Base-by-base conservation (phyloP, 1,139 yeast genomes). In the Geotrichum aggregatum region DNA sequence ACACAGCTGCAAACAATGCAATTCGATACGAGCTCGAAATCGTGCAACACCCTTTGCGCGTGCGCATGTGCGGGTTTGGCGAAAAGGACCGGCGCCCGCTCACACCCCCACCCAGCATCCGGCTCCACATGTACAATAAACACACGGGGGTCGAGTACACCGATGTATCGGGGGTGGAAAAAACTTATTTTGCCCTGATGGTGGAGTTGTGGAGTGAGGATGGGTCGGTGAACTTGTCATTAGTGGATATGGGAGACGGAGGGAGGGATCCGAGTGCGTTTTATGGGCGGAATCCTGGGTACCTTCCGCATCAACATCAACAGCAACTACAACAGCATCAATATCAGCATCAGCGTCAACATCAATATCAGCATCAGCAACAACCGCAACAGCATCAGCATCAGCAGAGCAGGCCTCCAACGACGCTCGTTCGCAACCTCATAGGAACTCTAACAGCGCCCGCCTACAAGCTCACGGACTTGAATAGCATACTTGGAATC, bases 31-130 rank as follows among this genome's bases (percentile, higher is more conserved):
- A 28, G 33, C 61, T 73, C 3, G 66, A 66, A 10, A 69, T 73
- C 16, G 68, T 63, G 21, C 77, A 73, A 51, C 74, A 73, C 50
- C 77, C 77, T 1, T 65, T 70, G 14, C 61, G 76, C 45, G 76
- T 76, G 0, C 69, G 77, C 34, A 73, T 73, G 76, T 73, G 77
- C 56, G 77, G 77, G 3, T 65, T 73, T 42, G 75, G 76, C 16
- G 76, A 73, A 53, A 72, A 72, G 59, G 77, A 73, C 54, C 65
- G 76, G 43, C 62, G 77, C 33, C 75, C 71, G 44, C 67, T 73
- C 33, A 67, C 75, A 2, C 76, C 77, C 7, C 75, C 76, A 11
- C 76, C 76, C 1, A 73, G 75, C 55, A 64, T 73, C 28, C 63
- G 66, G 41, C 58, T 72, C 14, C 54, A 59, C 2, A 60, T 72